Evolutionary conservation across 805 yeast genomes (phyloP), one percentile per base, ranked within the genome.

Genomic region (Lachancea thermotolerans): DNA sequence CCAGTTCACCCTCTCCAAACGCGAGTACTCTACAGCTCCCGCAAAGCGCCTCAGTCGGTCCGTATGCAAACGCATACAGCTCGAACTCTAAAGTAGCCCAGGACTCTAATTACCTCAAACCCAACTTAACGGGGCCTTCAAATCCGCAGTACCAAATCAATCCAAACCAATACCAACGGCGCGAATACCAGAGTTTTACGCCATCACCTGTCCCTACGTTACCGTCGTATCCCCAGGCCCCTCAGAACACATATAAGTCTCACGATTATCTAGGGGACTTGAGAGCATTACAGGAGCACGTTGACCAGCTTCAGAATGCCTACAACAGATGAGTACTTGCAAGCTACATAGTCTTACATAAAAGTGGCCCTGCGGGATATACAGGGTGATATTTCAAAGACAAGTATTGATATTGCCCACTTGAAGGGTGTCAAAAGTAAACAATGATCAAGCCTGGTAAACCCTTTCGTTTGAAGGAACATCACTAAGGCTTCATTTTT

Each of bases 231-330:
- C 52, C 57, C 15, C 55, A 40, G 9, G 52, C 41, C 35, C 32
- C 31, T 11, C 30, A 16, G 7, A 28, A 35, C 14, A 56, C 74
- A 3, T 21, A 12, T 21, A 37, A 40, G 28, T 33, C 37, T 6
- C 25, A 27, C 9, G 78, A 81, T 49, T 76, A 82, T 17, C 62
- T 83, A 52, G 81, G 82, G 39, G 84, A 82, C 56, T 67, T 83
- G 46, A 75, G 74, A 55, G 82, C 82, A 8, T 68, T 83, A 39
- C 87, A 82, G 54, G 81, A 73, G 32, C 89, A 83, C 59, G 87
- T 83, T 17, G 84, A 83, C 53, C 71, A 73, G 42, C 66, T 82
- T 32, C 65, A 66, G 34, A 58, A 54, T 32, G 39, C 48, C 3
- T 60, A 60, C 44, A 50, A 51, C 17, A 48, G 53, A 8, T 43